These are phyloP conservation scores for Penicillium frequentans DNA, from an alignment of 2,329 filamentous ascomycete species.

Conservation along the genomic window DNA sequence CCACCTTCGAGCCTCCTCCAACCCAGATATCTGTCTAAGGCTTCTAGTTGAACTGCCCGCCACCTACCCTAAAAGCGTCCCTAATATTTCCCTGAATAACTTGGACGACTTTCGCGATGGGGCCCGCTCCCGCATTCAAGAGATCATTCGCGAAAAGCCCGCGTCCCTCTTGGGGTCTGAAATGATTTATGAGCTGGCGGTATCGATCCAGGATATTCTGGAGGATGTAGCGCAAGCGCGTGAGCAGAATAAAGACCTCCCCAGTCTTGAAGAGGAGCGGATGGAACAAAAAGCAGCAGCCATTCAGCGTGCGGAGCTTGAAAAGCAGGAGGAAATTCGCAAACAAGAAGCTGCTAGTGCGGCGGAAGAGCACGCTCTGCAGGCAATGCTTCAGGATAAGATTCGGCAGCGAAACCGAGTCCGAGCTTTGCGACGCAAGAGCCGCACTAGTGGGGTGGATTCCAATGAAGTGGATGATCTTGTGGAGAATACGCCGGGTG, in stretches of 20 bases:
- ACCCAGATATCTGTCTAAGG: conserved; percentile 68
- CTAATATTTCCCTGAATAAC: conserved; percentile 68
- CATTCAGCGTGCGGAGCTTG: conserved; percentile 53
- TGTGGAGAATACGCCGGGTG: conserved; percentile 35
- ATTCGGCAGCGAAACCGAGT: conserved; percentile 42
- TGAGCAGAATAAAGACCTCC: conserved; percentile 72
- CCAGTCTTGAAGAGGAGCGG: conserved; percentile 85
- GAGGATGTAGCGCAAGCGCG: conserved; percentile 82
- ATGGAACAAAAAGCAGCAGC: conserved; percentile 76
- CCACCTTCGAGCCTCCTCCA: conserved; percentile 69
- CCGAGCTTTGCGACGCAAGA: conserved; percentile 39
- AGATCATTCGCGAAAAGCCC: conserved; percentile 68
- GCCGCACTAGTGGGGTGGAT: conserved; percentile 35
- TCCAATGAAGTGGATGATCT: conserved; percentile 27
- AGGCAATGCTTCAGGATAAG: conserved; percentile 41
- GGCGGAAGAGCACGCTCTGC: conserved; percentile 41
- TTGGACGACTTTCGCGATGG: conserved; percentile 66
- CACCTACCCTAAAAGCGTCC: conserved; percentile 84
- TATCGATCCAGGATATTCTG: conserved; percentile 66
- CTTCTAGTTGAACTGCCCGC: conserved; percentile 81
- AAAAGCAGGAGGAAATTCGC: conserved; percentile 50
- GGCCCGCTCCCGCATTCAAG: conserved; percentile 69
- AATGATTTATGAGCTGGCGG: conserved; percentile 64
- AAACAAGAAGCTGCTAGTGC: conserved; percentile 43
- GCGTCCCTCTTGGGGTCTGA: conserved; percentile 63